A percentile compares a stretch with the other conserved stretches of the same genome.
Evolutionary conservation across 176 grass and related monocot genomes (phyloP).

Genomic region (Juncus effusus): DNA sequence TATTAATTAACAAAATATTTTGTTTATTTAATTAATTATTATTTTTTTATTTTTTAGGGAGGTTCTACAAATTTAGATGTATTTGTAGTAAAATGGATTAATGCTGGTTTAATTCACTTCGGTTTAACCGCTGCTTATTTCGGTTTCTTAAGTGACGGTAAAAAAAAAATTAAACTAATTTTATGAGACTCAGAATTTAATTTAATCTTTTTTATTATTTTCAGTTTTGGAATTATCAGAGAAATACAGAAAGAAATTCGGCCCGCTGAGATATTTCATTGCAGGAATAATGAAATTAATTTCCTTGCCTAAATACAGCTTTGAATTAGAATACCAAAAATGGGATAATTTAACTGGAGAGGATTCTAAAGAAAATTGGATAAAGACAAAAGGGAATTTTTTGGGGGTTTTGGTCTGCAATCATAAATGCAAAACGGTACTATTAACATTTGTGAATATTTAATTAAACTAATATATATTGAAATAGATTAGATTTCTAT

Average conservation of each 20-base stretch:
- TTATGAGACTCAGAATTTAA: neutral
- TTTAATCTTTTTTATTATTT: constrained; percentile 16
- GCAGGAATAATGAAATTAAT: constrained; percentile 87
- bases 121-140: constrained; percentile 81
- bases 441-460: no score
- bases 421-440: constrained; percentile 68
- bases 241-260: constrained; percentile 66
- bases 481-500: no score
- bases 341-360: no score
- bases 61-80: constrained; percentile 76
- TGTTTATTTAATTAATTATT: constrained; percentile 7
- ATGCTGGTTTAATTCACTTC: constrained; percentile 60
- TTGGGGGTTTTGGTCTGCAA: constrained; percentile 87
- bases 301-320: constrained; percentile 70
- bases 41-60: constrained; percentile 39
- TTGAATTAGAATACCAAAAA: constrained; percentile 64
- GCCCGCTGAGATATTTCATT: constrained; percentile 67
- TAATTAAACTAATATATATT: no score
- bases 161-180: neutral
- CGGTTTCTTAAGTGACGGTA: constrained; percentile 95
- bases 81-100: constrained; percentile 61
- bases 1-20: constrained; percentile 27
- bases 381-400: constrained; percentile 65
- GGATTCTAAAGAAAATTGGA: constrained; percentile 30
- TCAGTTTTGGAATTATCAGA: constrained; percentile 78